Evolutionary conservation across 2,329 filamentous ascomycete species (phyloP), one percentile per base, ranked within the genome.

Genomic region (Colletotrichum truncatum): DNA sequence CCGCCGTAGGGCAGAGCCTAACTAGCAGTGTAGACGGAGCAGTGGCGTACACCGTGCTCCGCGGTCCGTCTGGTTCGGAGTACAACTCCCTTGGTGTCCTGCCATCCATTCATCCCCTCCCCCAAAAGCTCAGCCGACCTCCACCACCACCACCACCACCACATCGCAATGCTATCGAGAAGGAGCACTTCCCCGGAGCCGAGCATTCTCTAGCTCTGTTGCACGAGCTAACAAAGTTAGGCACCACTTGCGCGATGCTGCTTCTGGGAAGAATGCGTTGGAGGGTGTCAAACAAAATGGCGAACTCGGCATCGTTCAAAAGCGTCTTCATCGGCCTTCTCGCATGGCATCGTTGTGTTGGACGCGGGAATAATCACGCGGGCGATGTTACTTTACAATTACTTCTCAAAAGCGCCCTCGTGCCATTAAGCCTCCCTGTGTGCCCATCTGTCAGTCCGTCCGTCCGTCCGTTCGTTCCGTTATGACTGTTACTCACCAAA

Each of bases 251-350:
- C 43, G 53, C 26, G 26, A 16, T 28, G 18, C n/a, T 43, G 39
- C 25, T 32, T 7, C 16, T n/a, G 11, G 32, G 32, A 23, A 52
- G 26, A 43, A 25, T 39, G 18, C 14, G 43, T 36, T 14, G 41
- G 51, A 12, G 18, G 16, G 39, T 21, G 45, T 12, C 43, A 46
- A 23, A 41, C 23, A 26, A 8, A 11, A 30, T 25, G 43, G n/a
- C 23, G n/a, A 14, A 16, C 56, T 48, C 32, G 23, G 45, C 58
- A 38, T 51, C 45, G 38, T 59, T 16, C 46, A 18, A 30, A 57
- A 30, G 54, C 18, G 25, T 18, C 26, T 41, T 41, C 61, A 61
- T 64, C 56, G 61, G 56, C 12, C 56, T 26, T 64, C 61, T 61
- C 21, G 61, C 61, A 49, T 39, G 56, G 39, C 51, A 48, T 62